Percentiles rank a stretch among this genome's conserved stretches.
Evolutionary conservation across 495 filamentous ascomycete genomes (phyloP).

Genomic region (Hypoxylon crocopeplum): DNA sequence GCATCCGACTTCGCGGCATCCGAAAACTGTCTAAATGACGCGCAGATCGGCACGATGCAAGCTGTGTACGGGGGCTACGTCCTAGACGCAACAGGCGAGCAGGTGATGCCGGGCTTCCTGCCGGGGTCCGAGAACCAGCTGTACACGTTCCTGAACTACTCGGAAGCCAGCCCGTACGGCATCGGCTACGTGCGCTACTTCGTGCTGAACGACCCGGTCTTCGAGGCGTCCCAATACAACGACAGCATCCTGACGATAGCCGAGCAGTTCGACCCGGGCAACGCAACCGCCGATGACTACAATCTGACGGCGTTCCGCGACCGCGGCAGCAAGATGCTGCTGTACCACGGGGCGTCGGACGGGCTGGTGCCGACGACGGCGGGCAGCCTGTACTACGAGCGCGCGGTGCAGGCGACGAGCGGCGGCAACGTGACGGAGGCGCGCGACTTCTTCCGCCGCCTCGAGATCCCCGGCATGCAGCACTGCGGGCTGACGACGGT

Average conservation of each 20-base stretch:
- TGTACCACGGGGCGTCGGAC: conserved; percentile 63
- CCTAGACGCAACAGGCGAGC: conserved; percentile 52
- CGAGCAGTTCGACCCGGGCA: conserved; percentile 51
- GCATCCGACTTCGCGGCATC: conserved; percentile 35
- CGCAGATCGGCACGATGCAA: conserved; percentile 62
- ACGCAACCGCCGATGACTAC: conserved; percentile 55
- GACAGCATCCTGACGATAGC: conserved; percentile 47
- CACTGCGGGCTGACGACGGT: conserved; percentile 41
- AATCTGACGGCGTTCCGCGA: conserved; percentile 55
- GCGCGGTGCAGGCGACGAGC: conserved; percentile 46
- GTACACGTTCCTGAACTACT: conserved; percentile 44
- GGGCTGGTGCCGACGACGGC: conserved; percentile 52
- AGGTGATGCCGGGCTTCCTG: conserved; percentile 61
- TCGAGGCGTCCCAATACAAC: conserved; percentile 46
- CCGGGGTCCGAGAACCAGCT: conserved; percentile 52
- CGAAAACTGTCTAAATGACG: conserved; percentile 59
- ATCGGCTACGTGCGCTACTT: conserved; percentile 51
- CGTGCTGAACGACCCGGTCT: conserved; percentile 51
- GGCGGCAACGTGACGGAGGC: conserved; percentile 32
- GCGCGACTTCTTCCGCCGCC: conserved; percentile 45
- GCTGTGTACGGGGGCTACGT: conserved; percentile 62
- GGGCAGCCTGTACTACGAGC: conserved; percentile 53
- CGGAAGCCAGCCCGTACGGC: conserved; percentile 48
- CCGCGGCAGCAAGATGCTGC: conserved; percentile 60
- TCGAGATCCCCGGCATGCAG: conserved; percentile 50